phyloP scores from a whole-genome alignment of 2,329 filamentous ascomycete species.

The Penicillium sp. region DNA sequence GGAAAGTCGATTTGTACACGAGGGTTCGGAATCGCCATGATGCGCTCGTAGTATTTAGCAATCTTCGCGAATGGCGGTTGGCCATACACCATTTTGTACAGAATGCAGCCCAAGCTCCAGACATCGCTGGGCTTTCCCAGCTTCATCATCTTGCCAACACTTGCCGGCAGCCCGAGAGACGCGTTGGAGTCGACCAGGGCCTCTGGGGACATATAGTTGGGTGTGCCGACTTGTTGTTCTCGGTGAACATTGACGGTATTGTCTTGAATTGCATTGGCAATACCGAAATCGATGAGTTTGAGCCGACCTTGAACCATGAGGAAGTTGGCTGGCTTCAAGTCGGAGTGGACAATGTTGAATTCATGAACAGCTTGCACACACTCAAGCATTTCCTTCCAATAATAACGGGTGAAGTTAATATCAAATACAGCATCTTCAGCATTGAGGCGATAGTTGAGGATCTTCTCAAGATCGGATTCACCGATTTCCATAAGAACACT shows the following conservation, averaged over 20 bases:
- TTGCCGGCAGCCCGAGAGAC: slow-evolving; percentile 53
- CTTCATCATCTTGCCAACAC: slow-evolving; percentile 78
- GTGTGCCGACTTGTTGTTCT: slow-evolving; percentile 91
- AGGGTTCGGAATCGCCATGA: slow-evolving; percentile 60
- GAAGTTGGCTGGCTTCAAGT: slow-evolving; percentile 97
- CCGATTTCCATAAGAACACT: slow-evolving; percentile 97
- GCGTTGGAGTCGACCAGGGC: slow-evolving; percentile 86
- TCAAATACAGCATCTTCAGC: slow-evolving; percentile 78
- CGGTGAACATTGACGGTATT: slow-evolving; percentile 97
- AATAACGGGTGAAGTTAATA: slow-evolving; percentile 89
- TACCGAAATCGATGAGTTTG: slow-evolving; percentile 98
- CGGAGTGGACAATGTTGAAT: slow-evolving; percentile 91
- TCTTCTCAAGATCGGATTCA: slow-evolving; percentile 87
- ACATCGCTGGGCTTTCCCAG: slow-evolving; percentile 94
- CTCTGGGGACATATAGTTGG: slow-evolving; percentile 98
- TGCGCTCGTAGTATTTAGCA: slow-evolving; percentile 80
- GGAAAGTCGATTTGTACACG: slow-evolving; percentile 54
- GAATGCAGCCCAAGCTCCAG: slow-evolving; percentile 93
- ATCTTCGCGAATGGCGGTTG: slow-evolving; percentile 94
- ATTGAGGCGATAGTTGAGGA: slow-evolving; percentile 75
- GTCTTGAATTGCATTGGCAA: slow-evolving; percentile 96
- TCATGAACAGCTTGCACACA: slow-evolving; percentile 89
- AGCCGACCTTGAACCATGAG: slow-evolving; percentile 86
- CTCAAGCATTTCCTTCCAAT: slow-evolving; percentile 99
- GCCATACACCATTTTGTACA: slow-evolving; percentile 99